Conservation (phyloP, 2,329 filamentous ascomycete genomes). For the Fusarium sp. region DNA sequence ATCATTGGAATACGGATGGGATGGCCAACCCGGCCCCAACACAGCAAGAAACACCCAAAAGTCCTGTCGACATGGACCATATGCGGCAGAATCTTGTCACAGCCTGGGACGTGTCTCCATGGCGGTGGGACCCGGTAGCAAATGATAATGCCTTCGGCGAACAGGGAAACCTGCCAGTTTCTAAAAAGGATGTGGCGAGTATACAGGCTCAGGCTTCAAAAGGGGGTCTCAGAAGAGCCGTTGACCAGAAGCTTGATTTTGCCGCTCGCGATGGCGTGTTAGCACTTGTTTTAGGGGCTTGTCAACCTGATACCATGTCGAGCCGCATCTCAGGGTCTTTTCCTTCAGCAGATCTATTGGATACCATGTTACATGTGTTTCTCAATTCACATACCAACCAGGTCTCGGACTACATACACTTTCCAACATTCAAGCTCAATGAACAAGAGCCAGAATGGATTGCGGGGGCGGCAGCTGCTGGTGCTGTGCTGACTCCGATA, state of each 20-base stretch:
- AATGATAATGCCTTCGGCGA: slow-evolving; percentile 60
- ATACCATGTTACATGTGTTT: slow-evolving; percentile 72
- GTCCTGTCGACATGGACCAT: slow-evolving; percentile 57
- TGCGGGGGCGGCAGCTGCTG: slow-evolving; percentile 69
- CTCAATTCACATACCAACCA: slow-evolving; percentile 68
- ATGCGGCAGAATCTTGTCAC: slow-evolving; percentile 62
- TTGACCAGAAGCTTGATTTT: slow-evolving; percentile 59
- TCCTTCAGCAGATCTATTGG: slow-evolving; percentile 70
- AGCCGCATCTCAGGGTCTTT: slow-evolving; percentile 70
- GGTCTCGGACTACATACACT: slow-evolving; percentile 71
- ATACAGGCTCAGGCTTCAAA: slow-evolving; percentile 56
- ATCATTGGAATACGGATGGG: slow-evolving; percentile 61
- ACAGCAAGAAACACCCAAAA: slow-evolving; percentile 45
- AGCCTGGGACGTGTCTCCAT: slow-evolving; percentile 64
- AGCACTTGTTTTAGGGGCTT: slow-evolving; percentile 72
- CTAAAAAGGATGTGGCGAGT: slow-evolving; percentile 54
- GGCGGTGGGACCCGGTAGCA: slow-evolving; percentile 62
- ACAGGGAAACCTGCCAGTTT: slow-evolving; percentile 60
- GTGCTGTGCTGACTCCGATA: slow-evolving; percentile 69
- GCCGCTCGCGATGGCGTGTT: slow-evolving; percentile 71
- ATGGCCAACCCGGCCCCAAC: slow-evolving; percentile 42
- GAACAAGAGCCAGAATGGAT: slow-evolving; percentile 70
- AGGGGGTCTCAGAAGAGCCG: slow-evolving; percentile 55
- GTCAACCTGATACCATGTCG: slow-evolving; percentile 62
- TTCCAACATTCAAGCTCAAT: slow-evolving; percentile 69